These are phyloP conservation scores for Aspergillus thermomutatus DNA, from an alignment of 2,329 filamentous ascomycete genomes.

Conservation along the genomic window DNA sequence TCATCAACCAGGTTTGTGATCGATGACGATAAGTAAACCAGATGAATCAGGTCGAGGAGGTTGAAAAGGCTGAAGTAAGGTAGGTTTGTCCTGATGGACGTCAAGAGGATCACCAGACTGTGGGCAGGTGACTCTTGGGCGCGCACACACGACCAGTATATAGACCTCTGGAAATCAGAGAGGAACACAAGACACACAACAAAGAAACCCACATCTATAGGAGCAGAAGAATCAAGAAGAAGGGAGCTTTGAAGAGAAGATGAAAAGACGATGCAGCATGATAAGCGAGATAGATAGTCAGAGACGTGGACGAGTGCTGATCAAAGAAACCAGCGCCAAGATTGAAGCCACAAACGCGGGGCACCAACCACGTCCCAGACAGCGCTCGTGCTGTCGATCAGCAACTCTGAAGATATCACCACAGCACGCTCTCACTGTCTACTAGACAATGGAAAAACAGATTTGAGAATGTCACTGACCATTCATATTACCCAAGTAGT, in stretches of 20 bases:
- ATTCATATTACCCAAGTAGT: background rate
- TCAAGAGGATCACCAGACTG: conserved; percentile 1
- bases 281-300: background rate
- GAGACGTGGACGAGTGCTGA: background rate
- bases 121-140: background rate
- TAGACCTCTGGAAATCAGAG: background rate
- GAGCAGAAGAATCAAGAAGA: conserved; percentile 1
- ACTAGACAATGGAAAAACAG: no score
- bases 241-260: background rate
- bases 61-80: background rate
- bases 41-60: background rate
- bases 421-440: no score
- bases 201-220: background rate
- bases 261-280: background rate
- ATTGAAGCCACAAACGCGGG: background rate
- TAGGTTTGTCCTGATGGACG: background rate
- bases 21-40: background rate
- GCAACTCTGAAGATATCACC: background rate
- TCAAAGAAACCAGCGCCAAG: background rate
- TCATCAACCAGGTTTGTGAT: background rate
- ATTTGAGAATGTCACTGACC: background rate
- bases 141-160: background rate
- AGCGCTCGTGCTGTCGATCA: background rate
- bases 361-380: background rate
- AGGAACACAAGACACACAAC: background rate